Evolutionary conservation across 2,329 filamentous ascomycete genomes (phyloP), one percentile per base, ranked within the genome.

Genomic region (Exophiala sideris): DNA sequence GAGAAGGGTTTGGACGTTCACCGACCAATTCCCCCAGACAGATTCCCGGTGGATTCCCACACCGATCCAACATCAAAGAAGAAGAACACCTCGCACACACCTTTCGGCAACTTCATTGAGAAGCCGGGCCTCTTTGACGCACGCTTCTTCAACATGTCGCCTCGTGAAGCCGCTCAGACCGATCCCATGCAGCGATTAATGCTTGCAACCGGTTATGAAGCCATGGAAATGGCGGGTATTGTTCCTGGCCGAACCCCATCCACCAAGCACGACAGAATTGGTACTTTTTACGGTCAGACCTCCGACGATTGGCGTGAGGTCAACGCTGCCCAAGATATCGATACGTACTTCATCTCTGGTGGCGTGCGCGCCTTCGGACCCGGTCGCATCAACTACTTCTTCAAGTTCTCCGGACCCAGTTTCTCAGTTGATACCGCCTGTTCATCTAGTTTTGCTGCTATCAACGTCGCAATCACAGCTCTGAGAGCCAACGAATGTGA

Each of bases 81-180:
- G 32, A 84, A 85, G 68, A 91, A 91, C 73, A 90, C 87, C 54
- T 87, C 83, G 50, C 85, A 88, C 69, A 89, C 87, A 1, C 86
- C 85, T 2, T 89, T 84, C 63, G 88, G 88, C 12, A 89, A 86
- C 73, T 91, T 84, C 72, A 81, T 89, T 61, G 83, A 89, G 58
- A 81, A 90, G 57, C 87, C 88, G 0, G 87, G 87, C 51, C 76
- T 87, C 45, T 92, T 92, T 65, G 88, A 92, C 64, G 85, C 87
- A n/a, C 79, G 85, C 1, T 91, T 92, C 73, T 92, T 92, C 80
- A 90, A 90, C 71, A 91, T 92, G 85, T 91, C 87, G 34, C 87
- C 88, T 5, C 82, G 87, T 62, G 88, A 92, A 71, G 89, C 89
- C 24, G 81, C 83, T 48, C 87, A 91, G 66, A 90, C 87, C 1